Evolutionary conservation across 345 rosid species (phyloP), one percentile per base, ranked within the genome.

Genomic region (Populus davidiana): DNA sequence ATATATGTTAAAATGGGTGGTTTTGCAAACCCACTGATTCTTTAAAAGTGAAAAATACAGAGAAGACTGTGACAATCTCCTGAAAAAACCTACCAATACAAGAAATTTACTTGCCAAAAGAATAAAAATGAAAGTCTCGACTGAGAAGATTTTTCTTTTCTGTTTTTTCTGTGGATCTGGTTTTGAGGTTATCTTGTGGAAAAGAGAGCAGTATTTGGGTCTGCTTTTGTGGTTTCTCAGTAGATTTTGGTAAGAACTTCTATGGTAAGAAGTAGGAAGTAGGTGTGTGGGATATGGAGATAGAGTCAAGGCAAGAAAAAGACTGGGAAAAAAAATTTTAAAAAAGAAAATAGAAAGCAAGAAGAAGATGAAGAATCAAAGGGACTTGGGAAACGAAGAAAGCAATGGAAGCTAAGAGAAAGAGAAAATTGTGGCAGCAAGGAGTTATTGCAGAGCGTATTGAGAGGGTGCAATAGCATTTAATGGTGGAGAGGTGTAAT

Each of bases 381-480:
- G 66, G 8, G 47, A n/a, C 27, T 2, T 44, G 16, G 2, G 67
- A 65, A 64, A 79, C 59, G 7, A 70, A 25, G 65, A 65, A 56
- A 70, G 36, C 13, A 39, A 52, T 35, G 69, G 59, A 20, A 59
- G 69, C 67, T 67, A 77, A 77, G 67, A 76, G 81, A 86, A 43
- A 80, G 85, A 81, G 67, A 67, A 76, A 86, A 76, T 18, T 79
- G 80, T 7, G 80, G 84, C 82, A 78, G 87, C 36, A 79, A 81
- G 86, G 87, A 89, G 91, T 91, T 81, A 91, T 85, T 91, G 92
- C 88, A 76, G 90, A 87, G 89, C 79, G 90, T 69, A 82, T 85
- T 81, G 91, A 88, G 89, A 86, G 89, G 92, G 87, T 89, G 94
- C 89, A 82, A 85, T 78, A 12, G 95, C 95, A 91, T 89, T 91